Conservation (phyloP, 1,139 yeast species). For the Protomyces arabidopsidicola region DNA sequence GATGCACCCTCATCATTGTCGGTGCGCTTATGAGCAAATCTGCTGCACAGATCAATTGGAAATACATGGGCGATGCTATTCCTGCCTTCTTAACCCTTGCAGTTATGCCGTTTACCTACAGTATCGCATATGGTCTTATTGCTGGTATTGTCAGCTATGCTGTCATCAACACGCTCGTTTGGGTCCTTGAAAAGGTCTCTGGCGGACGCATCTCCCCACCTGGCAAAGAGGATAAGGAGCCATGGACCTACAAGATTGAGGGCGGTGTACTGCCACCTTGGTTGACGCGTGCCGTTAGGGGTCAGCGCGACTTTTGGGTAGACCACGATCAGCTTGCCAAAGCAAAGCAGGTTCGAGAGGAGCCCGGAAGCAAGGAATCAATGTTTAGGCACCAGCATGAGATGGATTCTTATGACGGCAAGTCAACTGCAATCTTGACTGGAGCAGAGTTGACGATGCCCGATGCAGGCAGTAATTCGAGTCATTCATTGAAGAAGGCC, state of each 20-base stretch:
- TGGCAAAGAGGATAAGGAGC: conserved; percentile 32
- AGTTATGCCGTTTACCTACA: conserved; percentile 34
- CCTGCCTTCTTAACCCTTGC: conserved; percentile 34
- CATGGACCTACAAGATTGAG: conserved; percentile 32
- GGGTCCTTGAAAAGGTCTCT: conserved; percentile 28
- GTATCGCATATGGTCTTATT: conserved; percentile 33
- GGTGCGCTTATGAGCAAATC: conserved; percentile 33
- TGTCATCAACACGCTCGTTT: conserved; percentile 30
- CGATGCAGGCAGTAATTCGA: neutral
- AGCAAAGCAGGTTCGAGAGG: neutral
- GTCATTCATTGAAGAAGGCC: neutral
- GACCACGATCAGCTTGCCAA: neutral
- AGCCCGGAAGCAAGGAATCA: neutral
- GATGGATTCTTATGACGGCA: neutral
- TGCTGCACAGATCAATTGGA: conserved; percentile 32
- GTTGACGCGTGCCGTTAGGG: conserved; percentile 17
- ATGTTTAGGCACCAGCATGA: neutral
- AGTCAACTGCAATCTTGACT: neutral
- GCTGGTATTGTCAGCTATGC: conserved; percentile 33
- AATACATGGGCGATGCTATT: conserved; percentile 32
- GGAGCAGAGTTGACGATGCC: neutral
- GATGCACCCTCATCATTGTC: conserved; percentile 32
- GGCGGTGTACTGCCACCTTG: conserved; percentile 28
- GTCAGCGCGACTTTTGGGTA: conserved; percentile 23
- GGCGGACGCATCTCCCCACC: conserved; percentile 31